These are phyloP conservation scores for Orbilia javanica DNA, from an alignment of 2,329 filamentous ascomycete genomes.

Conservation along the genomic window DNA sequence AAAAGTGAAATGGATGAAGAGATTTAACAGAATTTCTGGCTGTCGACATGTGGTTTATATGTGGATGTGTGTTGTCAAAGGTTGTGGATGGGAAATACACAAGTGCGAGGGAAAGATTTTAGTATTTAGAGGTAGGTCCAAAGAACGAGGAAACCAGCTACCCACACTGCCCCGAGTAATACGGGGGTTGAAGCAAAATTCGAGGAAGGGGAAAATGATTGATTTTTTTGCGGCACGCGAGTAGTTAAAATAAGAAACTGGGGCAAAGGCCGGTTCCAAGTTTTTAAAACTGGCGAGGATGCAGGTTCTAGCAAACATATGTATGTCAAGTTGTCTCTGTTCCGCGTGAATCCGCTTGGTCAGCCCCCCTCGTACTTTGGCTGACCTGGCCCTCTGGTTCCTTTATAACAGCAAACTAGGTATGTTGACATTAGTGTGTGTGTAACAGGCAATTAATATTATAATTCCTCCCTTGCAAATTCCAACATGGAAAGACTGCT, in stretches of 20 bases:
- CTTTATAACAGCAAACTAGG: conserved; percentile 11
- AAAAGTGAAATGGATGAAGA: neutral
- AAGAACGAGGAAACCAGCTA: conserved; percentile 3
- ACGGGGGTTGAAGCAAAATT: neutral
- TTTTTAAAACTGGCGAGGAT: conserved; percentile 16
- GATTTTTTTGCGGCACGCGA: conserved; percentile 39
- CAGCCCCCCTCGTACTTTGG: conserved; percentile 24
- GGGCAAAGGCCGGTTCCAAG: conserved; percentile 17
- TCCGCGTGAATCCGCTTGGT: conserved; percentile 50
- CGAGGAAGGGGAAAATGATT: neutral
- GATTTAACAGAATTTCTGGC: neutral
- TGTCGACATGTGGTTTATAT: conserved; percentile 20
- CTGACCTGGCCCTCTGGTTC: conserved; percentile 12
- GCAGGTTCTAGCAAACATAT: conserved; percentile 15
- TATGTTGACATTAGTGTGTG: conserved; percentile 14
- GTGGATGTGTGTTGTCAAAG: conserved; percentile 35
- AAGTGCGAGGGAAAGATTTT: conserved; percentile 1
- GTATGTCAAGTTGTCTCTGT: neutral
- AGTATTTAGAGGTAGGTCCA: neutral
- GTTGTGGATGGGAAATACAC: neutral
- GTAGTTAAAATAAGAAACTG: conserved; percentile 53
- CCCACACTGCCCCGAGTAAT: conserved; percentile 3
- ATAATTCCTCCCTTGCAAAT: no score
- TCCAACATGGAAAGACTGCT: conserved; percentile 16
- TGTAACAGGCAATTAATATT: conserved; percentile 26